Evolutionary conservation across 495 filamentous ascomycete genomes (phyloP), one percentile per base, ranked within the genome.

Genomic region (Cetradonia linearis): DNA sequence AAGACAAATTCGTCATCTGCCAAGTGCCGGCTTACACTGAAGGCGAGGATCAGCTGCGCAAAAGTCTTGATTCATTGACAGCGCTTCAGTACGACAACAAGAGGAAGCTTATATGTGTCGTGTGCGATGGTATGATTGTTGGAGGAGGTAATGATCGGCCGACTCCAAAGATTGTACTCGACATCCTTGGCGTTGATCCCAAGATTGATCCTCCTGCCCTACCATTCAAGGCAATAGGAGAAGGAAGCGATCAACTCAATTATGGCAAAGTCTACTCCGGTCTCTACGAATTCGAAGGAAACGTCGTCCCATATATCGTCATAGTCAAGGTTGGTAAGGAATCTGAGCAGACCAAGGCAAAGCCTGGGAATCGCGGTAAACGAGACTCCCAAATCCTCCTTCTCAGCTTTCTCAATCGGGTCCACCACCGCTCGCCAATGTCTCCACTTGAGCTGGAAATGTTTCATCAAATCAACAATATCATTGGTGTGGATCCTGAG

Each of bases 1-100:
- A 97, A 72, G 93, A 98, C 70, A 97, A 96, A 70, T 98, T 98
- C 62, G 93, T 98, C 61, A 96, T 98, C 63, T 97, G 93, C 76
- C 87, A 96, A 71, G 89, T 98, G 56, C 93, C 93, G 23, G 93
- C 93, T 14, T 98, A 98, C 69, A 98, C 93, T 0, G 93, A 98
- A 76, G 93, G 91, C 61, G 93, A 98, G 75, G 91, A 98, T 70
- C 86, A 89, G 23, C 74, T 98, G 25, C 80, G 93, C 52, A 91
- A 95, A 67, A 91, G 89, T 36, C 79, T 98, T 7, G 93, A 98
- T 70, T 97, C 93, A 3, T 78, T 96, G 61, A 96, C 93, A 20
- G 89, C 90, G 20, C 78, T 98, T 38, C 84, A 93, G 59, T 98
- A 98, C 65, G 93, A 98, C 72, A 96, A 98, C 74, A 98, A 98